Base-by-base conservation (phyloP, 305 asterid species). In the Plantago coronopus region DNA sequence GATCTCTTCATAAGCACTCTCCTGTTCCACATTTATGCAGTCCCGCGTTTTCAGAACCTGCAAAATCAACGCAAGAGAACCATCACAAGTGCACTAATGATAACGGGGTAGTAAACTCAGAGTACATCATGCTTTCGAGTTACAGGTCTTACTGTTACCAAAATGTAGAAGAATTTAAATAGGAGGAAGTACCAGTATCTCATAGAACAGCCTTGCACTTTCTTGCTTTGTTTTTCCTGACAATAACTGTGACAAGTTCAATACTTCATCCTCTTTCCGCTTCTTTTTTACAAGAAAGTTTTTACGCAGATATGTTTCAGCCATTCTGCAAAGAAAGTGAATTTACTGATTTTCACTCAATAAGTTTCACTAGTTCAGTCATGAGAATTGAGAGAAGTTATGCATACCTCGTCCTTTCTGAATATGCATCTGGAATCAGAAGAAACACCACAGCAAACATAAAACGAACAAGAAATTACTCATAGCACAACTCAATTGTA, bases 131-230 rank as follows among this genome's bases (percentile, higher is more conserved):
- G 5, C 22, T 20, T 48, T 1, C 20, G 20, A 7, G 1, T 8
- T 22, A 48, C 11, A 48, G 25, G 5, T 48, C 5, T 9, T 31
- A 31, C 59, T 15, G 38, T 25, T 54, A 54, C 18, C 60, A 11
- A 18, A 56, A 17, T n/a, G 11, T 17, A 16, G 8, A 22, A 16
- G 23, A 59, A 13, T 19, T 23, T 22, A 53, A 53, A 20, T 15
- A 31, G 40, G n/a, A 6, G 7, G 7, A 3, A 34, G 18, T 83
- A 91, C 96, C 95, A 91, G 82, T 63, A 80, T 74, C 74, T 83
- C 98, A 48, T 81, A 81, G 77, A 88, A 91, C 15, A 88, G 70
- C 73, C 76, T 68, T 13, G 94, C 89, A 34, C 95, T 78, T 47
- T 78, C 81, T 71, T 64, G 77, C 88, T 80, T 82, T n/a, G 79